A percentile compares a stretch with the other conserved stretches of the same genome.
Conservation (phyloP, 2,329 filamentous ascomycete species). For the Ophiostoma piceae region DNA sequence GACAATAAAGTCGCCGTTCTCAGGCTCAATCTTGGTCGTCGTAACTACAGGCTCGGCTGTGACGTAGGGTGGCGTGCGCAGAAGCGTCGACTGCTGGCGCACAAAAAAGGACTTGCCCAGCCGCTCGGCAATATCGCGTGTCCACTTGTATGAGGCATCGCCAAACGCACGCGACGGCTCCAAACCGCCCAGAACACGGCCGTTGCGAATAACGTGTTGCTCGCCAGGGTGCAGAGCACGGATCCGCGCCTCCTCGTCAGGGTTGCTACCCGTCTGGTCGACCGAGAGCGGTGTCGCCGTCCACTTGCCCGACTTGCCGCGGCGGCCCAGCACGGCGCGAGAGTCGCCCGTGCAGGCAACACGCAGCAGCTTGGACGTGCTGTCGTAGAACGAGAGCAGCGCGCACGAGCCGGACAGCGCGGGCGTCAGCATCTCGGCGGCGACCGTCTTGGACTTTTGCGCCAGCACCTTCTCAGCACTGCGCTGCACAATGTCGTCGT, state of each 20-base stretch:
- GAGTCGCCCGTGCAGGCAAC: slow-evolving; percentile 95
- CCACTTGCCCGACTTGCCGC: slow-evolving; percentile 79
- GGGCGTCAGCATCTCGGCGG: slow-evolving; percentile 85
- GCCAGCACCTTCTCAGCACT: slow-evolving; percentile 89
- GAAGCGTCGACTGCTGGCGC: slow-evolving; percentile 65
- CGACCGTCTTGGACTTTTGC: slow-evolving; percentile 80
- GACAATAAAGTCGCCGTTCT: slow-evolving; percentile 89
- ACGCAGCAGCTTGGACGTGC: slow-evolving; percentile 75
- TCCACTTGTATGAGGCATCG: slow-evolving; percentile 97
- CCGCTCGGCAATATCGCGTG: slow-evolving; percentile 72
- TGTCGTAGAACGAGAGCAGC: slow-evolving; percentile 93
- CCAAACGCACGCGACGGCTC: slow-evolving; percentile 94
- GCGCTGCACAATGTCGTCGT: slow-evolving; percentile 90
- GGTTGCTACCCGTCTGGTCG: slow-evolving; percentile 88
- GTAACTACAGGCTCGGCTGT: slow-evolving; percentile 94
- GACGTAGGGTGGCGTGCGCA: slow-evolving; percentile 93
- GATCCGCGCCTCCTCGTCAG: slow-evolving; percentile 75
- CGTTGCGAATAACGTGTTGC: slow-evolving; percentile 78
- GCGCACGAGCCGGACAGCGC: slow-evolving; percentile 97
- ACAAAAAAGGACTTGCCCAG: slow-evolving; percentile 85
- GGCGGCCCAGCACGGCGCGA: slow-evolving; percentile 83
- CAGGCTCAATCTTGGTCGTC: slow-evolving; percentile 83
- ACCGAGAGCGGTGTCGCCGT: slow-evolving; percentile 81
- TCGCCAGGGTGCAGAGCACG: slow-evolving; percentile 85
- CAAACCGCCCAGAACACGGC: slow-evolving; percentile 82